phyloP scores from a whole-genome alignment of 306 rosid species.

The Medicago arabica region DNA sequence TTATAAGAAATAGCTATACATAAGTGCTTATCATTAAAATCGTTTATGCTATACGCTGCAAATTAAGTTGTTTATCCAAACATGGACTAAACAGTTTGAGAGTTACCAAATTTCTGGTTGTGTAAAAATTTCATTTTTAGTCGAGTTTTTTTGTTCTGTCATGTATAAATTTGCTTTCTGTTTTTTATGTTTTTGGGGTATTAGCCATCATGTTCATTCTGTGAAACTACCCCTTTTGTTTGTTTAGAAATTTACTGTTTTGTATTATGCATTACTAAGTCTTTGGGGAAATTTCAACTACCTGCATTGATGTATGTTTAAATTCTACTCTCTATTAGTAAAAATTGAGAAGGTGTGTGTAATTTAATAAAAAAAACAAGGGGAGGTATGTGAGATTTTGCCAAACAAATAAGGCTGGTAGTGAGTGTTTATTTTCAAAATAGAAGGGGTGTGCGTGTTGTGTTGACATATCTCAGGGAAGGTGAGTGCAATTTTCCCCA shows the following conservation, averaged over 20 bases:
- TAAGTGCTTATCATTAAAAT: too few species aligned
- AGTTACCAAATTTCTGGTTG: neutral
- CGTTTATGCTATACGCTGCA: too few species aligned
- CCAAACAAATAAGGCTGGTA: neutral
- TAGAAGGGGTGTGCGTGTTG: neutral
- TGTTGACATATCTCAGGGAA: neutral
- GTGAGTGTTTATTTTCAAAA: neutral
- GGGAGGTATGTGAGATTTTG: neutral
- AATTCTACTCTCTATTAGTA: too few species aligned
- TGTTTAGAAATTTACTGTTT: neutral
- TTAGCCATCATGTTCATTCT: neutral
- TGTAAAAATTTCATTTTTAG: neutral
- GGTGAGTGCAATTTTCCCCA: neutral
- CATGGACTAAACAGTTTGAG: too few species aligned
- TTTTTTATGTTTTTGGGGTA: too few species aligned
- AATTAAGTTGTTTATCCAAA: too few species aligned
- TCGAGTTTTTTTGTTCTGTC: neutral
- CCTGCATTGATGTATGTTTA: too few species aligned
- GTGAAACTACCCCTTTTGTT: conserved; percentile 3
- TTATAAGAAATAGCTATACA: too few species aligned
- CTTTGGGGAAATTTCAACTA: neutral
- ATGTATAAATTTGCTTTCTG: neutral
- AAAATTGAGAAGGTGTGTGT: too few species aligned
- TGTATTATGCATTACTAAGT: neutral
- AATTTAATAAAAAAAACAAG: neutral